These are phyloP conservation scores for Venturia effusa DNA, from an alignment of 2,329 filamentous ascomycete genomes.

Conservation along the genomic window DNA sequence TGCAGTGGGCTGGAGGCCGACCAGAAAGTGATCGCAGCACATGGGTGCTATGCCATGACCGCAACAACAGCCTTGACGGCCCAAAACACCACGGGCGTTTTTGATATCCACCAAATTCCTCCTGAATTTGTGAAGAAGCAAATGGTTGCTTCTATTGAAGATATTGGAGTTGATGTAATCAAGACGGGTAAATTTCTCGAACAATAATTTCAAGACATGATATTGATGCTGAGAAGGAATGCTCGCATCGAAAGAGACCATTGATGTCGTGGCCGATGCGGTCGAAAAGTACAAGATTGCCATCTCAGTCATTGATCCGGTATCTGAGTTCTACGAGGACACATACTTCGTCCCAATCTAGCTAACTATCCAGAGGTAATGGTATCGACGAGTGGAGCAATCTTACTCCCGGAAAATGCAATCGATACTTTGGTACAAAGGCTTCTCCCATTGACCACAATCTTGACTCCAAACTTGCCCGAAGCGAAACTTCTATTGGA, in stretches of 20 bases:
- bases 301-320: conserved; percentile 62
- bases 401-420: conserved; percentile 56
- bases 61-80: conserved; percentile 92
- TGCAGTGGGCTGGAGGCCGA: conserved; percentile 83
- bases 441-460: conserved; percentile 54
- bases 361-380: conserved; percentile 55
- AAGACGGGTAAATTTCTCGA: conserved; percentile 58
- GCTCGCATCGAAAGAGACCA: conserved; percentile 63
- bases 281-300: conserved; percentile 47
- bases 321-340: conserved; percentile 29
- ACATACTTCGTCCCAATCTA: not conserved
- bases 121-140: conserved; percentile 71
- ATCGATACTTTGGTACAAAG: conserved; percentile 47
- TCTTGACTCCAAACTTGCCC: conserved; percentile 69
- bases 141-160: conserved; percentile 72
- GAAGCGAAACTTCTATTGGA: conserved; percentile 58
- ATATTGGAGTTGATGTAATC: conserved; percentile 80
- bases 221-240: conserved; percentile 47
- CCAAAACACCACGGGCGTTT: conserved; percentile 77
- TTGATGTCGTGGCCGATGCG: conserved; percentile 56
- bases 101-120: conserved; percentile 69
- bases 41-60: conserved; percentile 93
- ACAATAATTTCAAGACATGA: not conserved
- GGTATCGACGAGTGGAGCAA: conserved; percentile 71
- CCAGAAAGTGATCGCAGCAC: conserved; percentile 84